Evolutionary conservation across 106 monocot genomes (phyloP), one percentile per base, ranked within the genome.

Genomic region (Dioscorea dumetorum): DNA sequence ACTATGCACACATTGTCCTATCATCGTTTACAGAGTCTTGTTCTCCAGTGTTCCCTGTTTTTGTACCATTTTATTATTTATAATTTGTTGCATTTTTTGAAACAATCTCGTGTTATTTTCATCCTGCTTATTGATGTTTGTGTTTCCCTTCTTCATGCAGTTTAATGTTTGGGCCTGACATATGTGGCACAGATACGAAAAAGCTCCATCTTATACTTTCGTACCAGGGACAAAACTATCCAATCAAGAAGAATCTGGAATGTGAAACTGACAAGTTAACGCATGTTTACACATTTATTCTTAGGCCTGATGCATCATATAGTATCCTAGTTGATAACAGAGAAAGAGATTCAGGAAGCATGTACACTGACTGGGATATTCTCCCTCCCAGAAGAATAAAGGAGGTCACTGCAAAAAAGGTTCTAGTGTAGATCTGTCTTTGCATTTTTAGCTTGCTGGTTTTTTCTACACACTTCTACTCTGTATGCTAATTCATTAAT

Each of bases 331-430:
- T 97, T 58, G 91, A 97, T 76, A 97, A 97, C 76, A 85, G 95
- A 67, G 95, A 95, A 77, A 91, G 84, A 83, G 95, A 97, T 74
- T 92, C 84, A 72, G 95, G 95, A 78, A 92, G 86, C 80, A 80
- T 97, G 86, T 97, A 97, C 50, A 84, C 88, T 22, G 91, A 97
- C 76, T 97, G 88, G 88, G 95, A 97, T 67, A 97, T 97, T 60
- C 91, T 97, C 58, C 95, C 95, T n/a, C 95, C 95, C 70, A 71
- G 86, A 65, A 88, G 81, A 64, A 89, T 97, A 54, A 97, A 95
- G 79, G 88, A 78, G 72, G 75, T 84, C 58, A 77, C 80, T 78
- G 88, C 95, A 49, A 95, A 84, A 72, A 95, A 91, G 95, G 95
- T 95, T 63, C 28, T 28, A 28, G 28, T 28, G 28, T 28, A 28